phyloP scores from a whole-genome alignment of 208 protist species.

The Wallacemonas sp. region DNA sequence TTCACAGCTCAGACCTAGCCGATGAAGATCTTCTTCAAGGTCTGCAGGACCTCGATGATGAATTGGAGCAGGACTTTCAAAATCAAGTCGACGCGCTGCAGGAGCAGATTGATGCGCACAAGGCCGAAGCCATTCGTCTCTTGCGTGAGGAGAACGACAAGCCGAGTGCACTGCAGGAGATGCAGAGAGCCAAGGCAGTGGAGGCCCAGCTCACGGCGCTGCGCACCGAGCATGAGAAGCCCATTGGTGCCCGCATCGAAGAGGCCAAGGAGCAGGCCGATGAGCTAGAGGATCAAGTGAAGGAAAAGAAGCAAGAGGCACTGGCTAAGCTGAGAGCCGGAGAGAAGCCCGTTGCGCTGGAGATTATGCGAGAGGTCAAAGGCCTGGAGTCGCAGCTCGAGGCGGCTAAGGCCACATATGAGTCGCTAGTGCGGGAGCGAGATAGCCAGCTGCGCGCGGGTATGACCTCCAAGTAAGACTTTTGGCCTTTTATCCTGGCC shows the following conservation, averaged over 20 bases:
- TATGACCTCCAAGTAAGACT: neutral
- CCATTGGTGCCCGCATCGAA: conserved; percentile 29
- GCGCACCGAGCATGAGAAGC: conserved; percentile 21
- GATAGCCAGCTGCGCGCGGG: conserved; percentile 13
- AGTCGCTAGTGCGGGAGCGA: conserved; percentile 16
- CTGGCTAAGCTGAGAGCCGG: conserved; percentile 23
- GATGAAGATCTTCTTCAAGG: conserved; percentile 41
- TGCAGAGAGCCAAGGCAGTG: conserved; percentile 29
- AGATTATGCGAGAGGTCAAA: conserved; percentile 38
- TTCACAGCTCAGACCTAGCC: conserved; percentile 40
- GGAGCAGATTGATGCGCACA: conserved; percentile 20
- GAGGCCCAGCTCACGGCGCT: conserved; percentile 25
- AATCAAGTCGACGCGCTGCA: conserved; percentile 21
- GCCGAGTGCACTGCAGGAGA: conserved; percentile 21
- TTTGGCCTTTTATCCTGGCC: no score
- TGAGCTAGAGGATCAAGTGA: conserved; percentile 26
- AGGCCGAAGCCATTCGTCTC: conserved; percentile 17
- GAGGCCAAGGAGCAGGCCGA: conserved; percentile 19
- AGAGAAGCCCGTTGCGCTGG: conserved; percentile 37
- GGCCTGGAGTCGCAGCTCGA: conserved; percentile 30
- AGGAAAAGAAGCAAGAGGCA: conserved; percentile 33
- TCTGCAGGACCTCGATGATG: conserved; percentile 36
- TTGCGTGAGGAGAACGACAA: conserved; percentile 27
- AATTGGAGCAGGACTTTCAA: conserved; percentile 37
- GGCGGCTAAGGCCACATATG: conserved; percentile 17